Base-by-base conservation (phyloP, 345 rosid species). In the Eucalyptus tenuipes region DNA sequence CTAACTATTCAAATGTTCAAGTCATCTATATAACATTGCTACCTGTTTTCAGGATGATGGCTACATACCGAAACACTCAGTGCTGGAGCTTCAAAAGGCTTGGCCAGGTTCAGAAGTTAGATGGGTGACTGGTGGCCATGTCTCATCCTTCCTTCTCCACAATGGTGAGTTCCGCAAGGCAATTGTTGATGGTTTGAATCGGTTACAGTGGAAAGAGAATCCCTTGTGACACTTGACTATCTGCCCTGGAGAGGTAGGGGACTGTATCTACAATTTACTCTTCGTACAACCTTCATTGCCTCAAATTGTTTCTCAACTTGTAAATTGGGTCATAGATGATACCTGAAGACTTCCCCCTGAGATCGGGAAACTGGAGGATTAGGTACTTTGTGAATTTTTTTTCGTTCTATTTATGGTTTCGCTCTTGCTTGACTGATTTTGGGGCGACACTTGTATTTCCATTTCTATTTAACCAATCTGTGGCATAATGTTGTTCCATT, bases 51-150 rank as follows among this genome's bases (percentile, higher is more conserved):
- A 98, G 99, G 99, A 98, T 91, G 99, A 98, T 88, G 99, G 98
- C 44, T 98, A 98, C 93, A 96, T 98, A 87, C 99, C 99, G 7
- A 95, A 95, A 85, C 97, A 97, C 92, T 98, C 99, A 2, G 99
- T 96, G 88, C 86, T 96, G 93, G 99, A 95, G 94, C 99, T 98
- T 89, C 96, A 98, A 87, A 98, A 98, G 92, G 99, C 99, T 25
- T 97, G 99, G 99, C 99, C 99, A 17, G 98, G 99, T 49, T 98
- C 99, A 79, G 99, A 98, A 92, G 99, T 98, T 92, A 94, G 99
- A 91, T 98, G 99, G 99, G 99, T 98, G 29, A 95, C 96, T 4
- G 99, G 99, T 5, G 99, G 99, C 37, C 99, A 98, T 82, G 99
- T 98, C 59, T 97, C 99, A 1, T 97, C 99, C 37, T 95, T 95